phyloP scores from a whole-genome alignment of 208 protist genomes.

The Jaenimonas drosophilae region DNA sequence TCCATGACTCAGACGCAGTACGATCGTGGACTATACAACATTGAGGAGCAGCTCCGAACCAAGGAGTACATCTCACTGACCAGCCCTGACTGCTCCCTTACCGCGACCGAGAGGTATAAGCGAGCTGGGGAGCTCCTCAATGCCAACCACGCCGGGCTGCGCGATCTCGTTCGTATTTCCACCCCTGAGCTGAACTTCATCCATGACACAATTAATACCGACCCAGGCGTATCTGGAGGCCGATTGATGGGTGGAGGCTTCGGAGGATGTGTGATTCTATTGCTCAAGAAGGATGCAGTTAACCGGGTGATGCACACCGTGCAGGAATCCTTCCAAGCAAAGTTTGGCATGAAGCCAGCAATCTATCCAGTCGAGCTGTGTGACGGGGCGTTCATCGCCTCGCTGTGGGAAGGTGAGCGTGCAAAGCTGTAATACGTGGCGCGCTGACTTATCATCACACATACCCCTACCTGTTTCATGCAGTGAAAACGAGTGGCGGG shows the following conservation, averaged over 20 bases:
- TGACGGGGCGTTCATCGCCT: slow-evolving; percentile 35
- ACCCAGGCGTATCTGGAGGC: slow-evolving; percentile 46
- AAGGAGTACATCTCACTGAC: slow-evolving; percentile 40
- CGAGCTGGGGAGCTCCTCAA: slow-evolving; percentile 45
- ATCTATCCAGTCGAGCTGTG: slow-evolving; percentile 43
- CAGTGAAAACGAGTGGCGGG: too few relatives aligned
- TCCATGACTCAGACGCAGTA: slow-evolving; percentile 33
- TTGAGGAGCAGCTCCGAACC: slow-evolving; percentile 47
- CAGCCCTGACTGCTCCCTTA: slow-evolving; percentile 26
- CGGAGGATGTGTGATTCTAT: slow-evolving; percentile 65
- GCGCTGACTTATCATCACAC: too few relatives aligned
- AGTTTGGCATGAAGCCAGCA: slow-evolving; percentile 37
- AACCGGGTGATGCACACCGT: slow-evolving; percentile 31
- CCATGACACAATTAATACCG: slow-evolving; percentile 40
- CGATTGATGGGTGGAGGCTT: slow-evolving; percentile 81
- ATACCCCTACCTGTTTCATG: too few relatives aligned
- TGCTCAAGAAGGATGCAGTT: slow-evolving; percentile 32
- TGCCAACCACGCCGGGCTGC: slow-evolving; percentile 39
- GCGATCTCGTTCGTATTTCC: slow-evolving; percentile 50
- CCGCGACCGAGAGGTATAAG: slow-evolving; percentile 24
- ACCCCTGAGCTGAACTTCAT: slow-evolving; percentile 71
- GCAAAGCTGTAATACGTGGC: slow-evolving; percentile 24
- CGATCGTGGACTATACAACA: slow-evolving; percentile 40
- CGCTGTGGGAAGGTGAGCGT: slow-evolving; percentile 13
- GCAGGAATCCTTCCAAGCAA: slow-evolving; percentile 25